Evolutionary conservation across 1,284 basidiomycete genomes (phyloP), one percentile per base, ranked within the genome.

Genomic region (Trametes hirsuta): DNA sequence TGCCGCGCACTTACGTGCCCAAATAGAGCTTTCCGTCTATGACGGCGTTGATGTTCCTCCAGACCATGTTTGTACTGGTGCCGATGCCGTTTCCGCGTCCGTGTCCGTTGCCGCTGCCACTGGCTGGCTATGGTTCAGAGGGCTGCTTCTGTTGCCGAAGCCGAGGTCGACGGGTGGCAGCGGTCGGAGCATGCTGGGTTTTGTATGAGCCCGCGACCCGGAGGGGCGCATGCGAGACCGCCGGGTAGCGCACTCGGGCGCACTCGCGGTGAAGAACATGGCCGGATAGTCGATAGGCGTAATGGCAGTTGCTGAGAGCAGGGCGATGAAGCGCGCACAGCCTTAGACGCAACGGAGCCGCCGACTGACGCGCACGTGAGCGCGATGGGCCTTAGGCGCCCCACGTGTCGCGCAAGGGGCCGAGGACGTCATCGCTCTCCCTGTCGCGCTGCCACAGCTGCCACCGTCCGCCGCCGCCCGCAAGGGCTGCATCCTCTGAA

Each of bases 21-120:
- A 92, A 76, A 76, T 81, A 91, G 74, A 91, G 81, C 72, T 78
- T 84, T 68, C 81, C 81, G 53, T 85, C 82, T 72, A 91, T 85
- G 74, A 92, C 78, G 47, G 85, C 75, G 72, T 88, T 84, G 75
- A 91, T 82, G 76, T 90, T 90, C 73, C 80, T 90, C 87, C 89
- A 90, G 72, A 75, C 78, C 79, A 82, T 83, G 72, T 59, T 66
- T 62, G 55, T 14, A 21, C 47, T 54, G 47, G 46, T 30, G 30
- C 30, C 30, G 30, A 30, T 30, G 30, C 30, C 30, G 30, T 30
- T 4, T 30, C 30, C 30, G 30, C 8, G 8, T 30, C 30, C 30
- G 30, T 30, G 30, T 30, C 30, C 30, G 30, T 30, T 35, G 30
- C 48, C 34, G 49, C 46, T 54, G 53, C 48, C 24, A 34, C 18